These are phyloP conservation scores for Chytriomyces confervae DNA, from an alignment of 192 early-diverging fungal species.

Conservation along the genomic window DNA sequence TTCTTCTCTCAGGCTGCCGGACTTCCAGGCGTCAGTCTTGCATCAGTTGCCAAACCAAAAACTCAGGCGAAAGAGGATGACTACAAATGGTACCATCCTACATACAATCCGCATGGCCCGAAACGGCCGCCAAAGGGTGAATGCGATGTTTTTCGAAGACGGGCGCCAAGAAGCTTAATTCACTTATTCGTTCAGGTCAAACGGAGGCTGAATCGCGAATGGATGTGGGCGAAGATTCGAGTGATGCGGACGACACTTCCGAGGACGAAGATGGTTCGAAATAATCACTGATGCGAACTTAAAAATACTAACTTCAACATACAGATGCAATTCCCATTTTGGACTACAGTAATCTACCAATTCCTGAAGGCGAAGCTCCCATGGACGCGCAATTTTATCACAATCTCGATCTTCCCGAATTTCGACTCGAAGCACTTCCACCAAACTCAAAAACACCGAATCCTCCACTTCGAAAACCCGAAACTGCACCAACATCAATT, in stretches of 20 bases:
- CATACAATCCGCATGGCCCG: constrained; percentile 53
- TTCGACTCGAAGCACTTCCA: constrained; percentile 26
- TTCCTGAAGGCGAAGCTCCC: constrained; percentile 39
- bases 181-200: background rate
- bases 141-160: background rate
- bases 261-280: constrained; percentile 14
- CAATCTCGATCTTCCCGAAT: constrained; percentile 52
- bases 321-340: background rate
- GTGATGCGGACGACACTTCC: constrained; percentile 33
- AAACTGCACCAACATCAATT: background rate
- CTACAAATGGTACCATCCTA: constrained; percentile 54
- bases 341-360: constrained; percentile 35
- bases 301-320: constrained; percentile 8
- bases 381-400: constrained; percentile 51
- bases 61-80: constrained; percentile 33
- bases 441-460: background rate
- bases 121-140: constrained; percentile 40
- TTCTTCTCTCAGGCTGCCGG: background rate
- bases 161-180: background rate
- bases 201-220: background rate
- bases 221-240: constrained; percentile 18
- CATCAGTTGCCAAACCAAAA: constrained; percentile 11
- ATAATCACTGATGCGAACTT: background rate
- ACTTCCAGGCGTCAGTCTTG: constrained; percentile 1
- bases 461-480: background rate